These are phyloP conservation scores for Trichosporon ovoides DNA, from an alignment of 1,284 basidiomycete species.

Conservation along the genomic window DNA sequence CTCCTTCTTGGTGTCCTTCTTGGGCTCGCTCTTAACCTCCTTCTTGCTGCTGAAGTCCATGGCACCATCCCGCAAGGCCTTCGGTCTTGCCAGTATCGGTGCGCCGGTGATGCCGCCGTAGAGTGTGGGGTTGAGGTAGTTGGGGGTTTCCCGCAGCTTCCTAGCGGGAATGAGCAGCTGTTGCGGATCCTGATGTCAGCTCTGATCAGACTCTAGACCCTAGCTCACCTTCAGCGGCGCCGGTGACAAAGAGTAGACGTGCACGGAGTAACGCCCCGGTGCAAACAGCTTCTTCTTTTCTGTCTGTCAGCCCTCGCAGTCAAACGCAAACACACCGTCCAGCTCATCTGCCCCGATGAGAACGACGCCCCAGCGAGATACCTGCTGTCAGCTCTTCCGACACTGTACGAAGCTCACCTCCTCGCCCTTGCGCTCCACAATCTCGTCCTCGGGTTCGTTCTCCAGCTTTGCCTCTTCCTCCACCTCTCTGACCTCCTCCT, in stretches of 20 bases:
- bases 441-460: slow-evolving; percentile 13
- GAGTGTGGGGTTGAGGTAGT: slow-evolving; percentile 23
- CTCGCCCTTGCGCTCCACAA: slow-evolving; percentile 13
- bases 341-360: slow-evolving; percentile 28
- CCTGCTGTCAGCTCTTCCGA: slow-evolving; percentile 14
- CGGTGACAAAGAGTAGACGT: slow-evolving; percentile 39
- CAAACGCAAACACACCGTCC: slow-evolving; percentile 25
- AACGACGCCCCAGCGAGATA: slow-evolving; percentile 38
- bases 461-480: slow-evolving; percentile 17
- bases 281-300: slow-evolving; percentile 40
- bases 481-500: slow-evolving; percentile 23
- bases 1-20: background rate
- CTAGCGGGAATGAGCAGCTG: slow-evolving; percentile 30
- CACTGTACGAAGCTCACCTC: slow-evolving; percentile 5
- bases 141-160: slow-evolving; percentile 22
- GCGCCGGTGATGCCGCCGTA: slow-evolving; percentile 41
- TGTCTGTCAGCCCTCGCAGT: slow-evolving; percentile 11
- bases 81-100: slow-evolving; percentile 15
- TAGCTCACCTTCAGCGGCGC: slow-evolving; percentile 19
- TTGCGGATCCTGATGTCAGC: slow-evolving; percentile 34
- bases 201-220: background rate
- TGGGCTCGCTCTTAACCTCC: slow-evolving; percentile 16
- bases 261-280: slow-evolving; percentile 24
- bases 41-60: slow-evolving; percentile 24
- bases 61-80: slow-evolving; percentile 27